Evolutionary conservation across 352 stramenopile genomes (phyloP), one percentile per base, ranked within the genome.

Genomic region (Phytophthora palmivora): DNA sequence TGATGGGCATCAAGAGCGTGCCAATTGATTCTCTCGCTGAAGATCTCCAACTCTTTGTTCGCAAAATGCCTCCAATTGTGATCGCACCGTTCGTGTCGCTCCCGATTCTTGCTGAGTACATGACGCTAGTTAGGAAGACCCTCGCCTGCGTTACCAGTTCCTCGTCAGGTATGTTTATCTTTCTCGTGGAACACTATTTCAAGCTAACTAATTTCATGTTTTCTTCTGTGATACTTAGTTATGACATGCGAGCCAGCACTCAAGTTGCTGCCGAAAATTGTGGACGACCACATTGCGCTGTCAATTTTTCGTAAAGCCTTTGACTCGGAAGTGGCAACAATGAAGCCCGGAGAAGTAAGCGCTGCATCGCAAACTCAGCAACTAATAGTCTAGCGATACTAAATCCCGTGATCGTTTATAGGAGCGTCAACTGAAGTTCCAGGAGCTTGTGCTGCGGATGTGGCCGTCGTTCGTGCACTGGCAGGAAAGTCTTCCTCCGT

Each of bases 361-460:
- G 6, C 24, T 28, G 24, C 6, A 28, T 19, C 22, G 15, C n/a
- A 19, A 37, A 5, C 8, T 15, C 2, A 34, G 9, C 22, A 26
- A 37, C 4, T 19, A 9, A 28, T 28, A 6, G 24, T 28, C 24
- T 28, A 6, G 6, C 24, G 24, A 28, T 28, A n/a, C n/a, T n/a
- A n/a, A n/a, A 28, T 28, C 24, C 6, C 24, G 6, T 6, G 24
- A 28, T 38, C 18, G 11, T 32, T 16, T 28, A 2, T 26, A 88
- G 76, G 79, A 90, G 41, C 84, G 84, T 0, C 75, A 88, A 24
- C 24, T 44, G 14, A 85, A 83, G 48, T 91, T 92, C 37, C 72
- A 86, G 21, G 77, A 89, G 38, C 70, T 94, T 18, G 81, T 91
- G 39, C 56, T 94, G 21, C 81, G 84, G 10, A 90, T 94, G 81